Base-by-base conservation (phyloP, 176 grass and related monocot species). In the Lolium perenne region DNA sequence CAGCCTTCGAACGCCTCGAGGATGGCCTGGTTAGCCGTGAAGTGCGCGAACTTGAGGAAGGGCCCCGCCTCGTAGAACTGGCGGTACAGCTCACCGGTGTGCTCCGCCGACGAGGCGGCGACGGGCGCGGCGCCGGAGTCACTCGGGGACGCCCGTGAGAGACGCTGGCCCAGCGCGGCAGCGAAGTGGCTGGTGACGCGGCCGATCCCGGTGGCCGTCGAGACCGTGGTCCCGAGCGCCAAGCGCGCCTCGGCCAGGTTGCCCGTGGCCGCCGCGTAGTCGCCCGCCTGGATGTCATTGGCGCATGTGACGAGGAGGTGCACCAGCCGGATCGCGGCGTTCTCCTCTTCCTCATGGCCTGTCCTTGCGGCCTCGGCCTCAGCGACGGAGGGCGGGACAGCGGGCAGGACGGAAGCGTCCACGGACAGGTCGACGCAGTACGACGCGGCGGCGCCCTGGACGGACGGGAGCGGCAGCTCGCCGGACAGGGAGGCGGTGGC, bases 61-160 rank as follows among this genome's bases (percentile, higher is more conserved):
- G 95, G 95, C 75, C 86, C 90, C 2, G 82, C 87, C n/a, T 93
- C 92, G 71, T 97, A 93, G 89, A 91, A 97, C 8, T 90, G 75
- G 40, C 63, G 82, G 56, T 88, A 84, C 6, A 93, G 70, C 1
- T 91, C 79, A 0, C 63, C 64, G 66, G 35, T 32, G 1, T 82
- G 16, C 8, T 89, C 55, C 38, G 67, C 75, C 35, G 13, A 49
- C 51, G n/a, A 0, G 89, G 38, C 0, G 54, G 38, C 0, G 47
- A 3, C 0, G 57, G 1, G 2, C 43, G 14, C n/a, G 51, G 55
- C 55, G 65, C 15, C 10, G 11, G 9, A 3, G 18, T n/a, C 8
- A 8, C 74, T 35, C 16, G 80, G 72, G 60, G 60, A 73, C 35
- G 78, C 58, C 7, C 79, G 69, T 51, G 88, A 95, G 16, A 97